Evolutionary conservation across 2,329 filamentous ascomycete species (phyloP).

Genomic region (Phialophora tarda): DNA sequence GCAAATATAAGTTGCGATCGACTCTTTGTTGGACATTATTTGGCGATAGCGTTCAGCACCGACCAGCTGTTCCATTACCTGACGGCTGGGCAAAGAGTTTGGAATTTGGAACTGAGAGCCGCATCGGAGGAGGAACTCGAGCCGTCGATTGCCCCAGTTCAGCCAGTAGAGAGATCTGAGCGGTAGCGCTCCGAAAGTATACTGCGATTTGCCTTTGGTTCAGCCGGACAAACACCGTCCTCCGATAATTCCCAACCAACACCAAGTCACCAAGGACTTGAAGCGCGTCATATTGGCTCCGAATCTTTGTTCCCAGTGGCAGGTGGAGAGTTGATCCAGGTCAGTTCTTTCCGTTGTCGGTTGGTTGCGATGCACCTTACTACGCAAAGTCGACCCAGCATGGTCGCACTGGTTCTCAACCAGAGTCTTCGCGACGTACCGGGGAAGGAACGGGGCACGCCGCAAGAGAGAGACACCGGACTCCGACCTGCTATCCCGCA

Average conservation of each 20-base stretch:
- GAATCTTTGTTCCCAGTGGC: background rate
- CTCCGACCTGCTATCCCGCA: background rate
- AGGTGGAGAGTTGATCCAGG: slow-evolving; percentile 15
- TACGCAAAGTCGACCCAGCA: background rate
- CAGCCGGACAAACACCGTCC: slow-evolving; percentile 1
- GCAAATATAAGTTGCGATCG: slow-evolving; percentile 3
- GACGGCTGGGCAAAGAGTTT: background rate
- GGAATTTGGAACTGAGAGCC: slow-evolving; percentile 1
- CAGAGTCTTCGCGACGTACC: slow-evolving; percentile 1
- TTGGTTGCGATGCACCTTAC: slow-evolving; percentile 9
- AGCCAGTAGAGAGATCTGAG: background rate
- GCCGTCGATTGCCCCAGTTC: background rate
- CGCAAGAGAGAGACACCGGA: background rate
- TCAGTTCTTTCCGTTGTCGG: slow-evolving; percentile 19
- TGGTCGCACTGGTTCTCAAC: slow-evolving; percentile 7
- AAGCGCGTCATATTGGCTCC: slow-evolving; percentile 9
- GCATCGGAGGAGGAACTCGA: slow-evolving; percentile 9
- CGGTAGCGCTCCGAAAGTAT: slow-evolving; percentile 8
- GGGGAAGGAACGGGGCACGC: slow-evolving; percentile 4
- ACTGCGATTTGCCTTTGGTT: slow-evolving; percentile 10
- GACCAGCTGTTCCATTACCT: slow-evolving; percentile 7
- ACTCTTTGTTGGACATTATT: background rate
- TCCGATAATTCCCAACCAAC: slow-evolving; percentile 4
- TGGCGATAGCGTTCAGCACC: background rate
- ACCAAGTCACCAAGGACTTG: background rate